Conservation (phyloP, 345 rosid species). For the Viola odorata region DNA sequence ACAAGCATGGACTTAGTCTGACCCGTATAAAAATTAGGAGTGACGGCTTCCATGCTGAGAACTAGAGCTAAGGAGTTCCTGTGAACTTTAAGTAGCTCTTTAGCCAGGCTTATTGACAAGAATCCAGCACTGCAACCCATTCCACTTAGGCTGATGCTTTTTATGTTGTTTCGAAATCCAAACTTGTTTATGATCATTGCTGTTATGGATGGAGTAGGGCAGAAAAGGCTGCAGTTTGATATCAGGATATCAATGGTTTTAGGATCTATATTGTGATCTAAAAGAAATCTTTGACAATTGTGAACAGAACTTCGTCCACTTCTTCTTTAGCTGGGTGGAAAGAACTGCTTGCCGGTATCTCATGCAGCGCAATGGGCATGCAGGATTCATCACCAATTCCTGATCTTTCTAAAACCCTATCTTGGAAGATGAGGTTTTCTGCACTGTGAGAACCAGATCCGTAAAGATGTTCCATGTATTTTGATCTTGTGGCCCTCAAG, state of each 20-base stretch:
- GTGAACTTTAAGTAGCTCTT: constrained; percentile 50
- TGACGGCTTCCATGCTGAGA: constrained; percentile 52
- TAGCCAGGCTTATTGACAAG: constrained; percentile 41
- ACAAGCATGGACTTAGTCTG: constrained; percentile 48
- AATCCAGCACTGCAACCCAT: constrained; percentile 67
- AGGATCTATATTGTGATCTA: constrained; percentile 42
- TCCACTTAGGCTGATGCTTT: constrained; percentile 50
- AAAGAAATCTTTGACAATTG: constrained; percentile 37
- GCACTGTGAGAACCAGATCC: constrained; percentile 9
- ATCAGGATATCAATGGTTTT: constrained; percentile 54
- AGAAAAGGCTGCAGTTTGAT: constrained; percentile 64
- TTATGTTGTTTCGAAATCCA: constrained; percentile 46
- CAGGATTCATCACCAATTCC: constrained; percentile 59
- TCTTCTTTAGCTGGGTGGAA: constrained; percentile 31
- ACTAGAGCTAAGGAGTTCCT: constrained; percentile 44
- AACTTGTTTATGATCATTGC: constrained; percentile 43
- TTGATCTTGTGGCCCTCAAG: constrained; percentile 31
- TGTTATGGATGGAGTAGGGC: constrained; percentile 63
- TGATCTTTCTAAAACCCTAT: constrained; percentile 41
- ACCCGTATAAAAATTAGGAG: constrained; percentile 40
- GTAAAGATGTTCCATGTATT: constrained; percentile 38
- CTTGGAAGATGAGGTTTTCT: constrained; percentile 41
- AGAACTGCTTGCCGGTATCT: constrained; percentile 33
- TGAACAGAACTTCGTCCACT: constrained; percentile 41
- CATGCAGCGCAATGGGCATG: constrained; percentile 34